These are phyloP conservation scores for Stephanodiscus triporus DNA, from an alignment of 108 stramenopile genomes.

Conservation along the genomic window DNA sequence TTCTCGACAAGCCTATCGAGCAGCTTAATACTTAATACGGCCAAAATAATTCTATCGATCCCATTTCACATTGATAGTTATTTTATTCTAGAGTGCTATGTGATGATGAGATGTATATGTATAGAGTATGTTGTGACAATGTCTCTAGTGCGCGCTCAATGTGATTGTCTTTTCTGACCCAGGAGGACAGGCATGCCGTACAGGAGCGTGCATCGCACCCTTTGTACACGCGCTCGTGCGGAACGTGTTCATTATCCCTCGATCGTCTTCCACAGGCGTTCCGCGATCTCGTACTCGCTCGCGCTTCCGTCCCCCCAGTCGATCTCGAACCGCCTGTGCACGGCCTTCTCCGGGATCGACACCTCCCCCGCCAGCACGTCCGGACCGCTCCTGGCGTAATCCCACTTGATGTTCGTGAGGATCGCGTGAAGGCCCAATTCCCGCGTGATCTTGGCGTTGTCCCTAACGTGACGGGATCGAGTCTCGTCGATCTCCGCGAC, in stretches of 20 bases:
- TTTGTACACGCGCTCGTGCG: too few species aligned
- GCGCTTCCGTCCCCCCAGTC: conserved; percentile 2
- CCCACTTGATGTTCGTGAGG: conserved; percentile 46
- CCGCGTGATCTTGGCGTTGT: conserved; percentile 10
- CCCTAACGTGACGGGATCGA: conserved; percentile 5
- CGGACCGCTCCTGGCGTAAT: conserved; percentile 9
- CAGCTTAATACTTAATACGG: too few species aligned
- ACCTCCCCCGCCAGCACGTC: conserved; percentile 37
- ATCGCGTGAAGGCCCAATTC: conserved; percentile 17
- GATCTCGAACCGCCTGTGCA: conserved; percentile 28
- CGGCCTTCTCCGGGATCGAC: conserved; percentile 14
- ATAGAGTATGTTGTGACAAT: too few species aligned
- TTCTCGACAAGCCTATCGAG: too few species aligned
- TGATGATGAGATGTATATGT: too few species aligned
- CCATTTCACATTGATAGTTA: too few species aligned
- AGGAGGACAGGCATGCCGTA: too few species aligned
- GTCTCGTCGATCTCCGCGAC: conserved; percentile 13
- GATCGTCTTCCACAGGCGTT: conserved; percentile 32
- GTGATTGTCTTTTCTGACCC: too few species aligned
- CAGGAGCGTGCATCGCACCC: too few species aligned
- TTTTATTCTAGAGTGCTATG: too few species aligned
- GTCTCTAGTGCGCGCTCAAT: too few species aligned
- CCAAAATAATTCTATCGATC: too few species aligned
- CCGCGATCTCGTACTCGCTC: conserved; percentile 26
- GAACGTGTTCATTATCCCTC: conserved; percentile 16